These are phyloP conservation scores for Cutaneotrichosporon cutaneum DNA, from an alignment of 1,284 basidiomycete species.

Conservation along the genomic window DNA sequence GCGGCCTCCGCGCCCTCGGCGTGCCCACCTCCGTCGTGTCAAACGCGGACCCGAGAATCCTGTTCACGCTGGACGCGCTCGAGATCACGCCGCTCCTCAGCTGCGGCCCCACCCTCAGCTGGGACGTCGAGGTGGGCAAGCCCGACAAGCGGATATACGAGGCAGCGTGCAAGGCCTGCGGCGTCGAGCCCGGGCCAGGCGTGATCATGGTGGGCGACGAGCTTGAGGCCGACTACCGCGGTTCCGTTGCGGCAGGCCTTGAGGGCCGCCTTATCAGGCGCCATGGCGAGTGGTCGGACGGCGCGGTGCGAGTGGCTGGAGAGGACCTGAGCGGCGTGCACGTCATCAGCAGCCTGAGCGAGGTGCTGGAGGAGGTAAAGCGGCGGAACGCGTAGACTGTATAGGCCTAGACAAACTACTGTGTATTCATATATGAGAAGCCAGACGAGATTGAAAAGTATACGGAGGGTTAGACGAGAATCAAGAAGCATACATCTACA, in stretches of 20 bases:
- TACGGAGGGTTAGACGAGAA: neutral
- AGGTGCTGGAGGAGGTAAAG: conserved; percentile 35
- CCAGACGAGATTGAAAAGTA: neutral
- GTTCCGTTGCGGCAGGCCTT: conserved; percentile 38
- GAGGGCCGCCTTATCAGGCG: conserved; percentile 47
- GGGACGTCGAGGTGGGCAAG: conserved; percentile 46
- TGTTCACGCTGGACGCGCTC: conserved; percentile 38
- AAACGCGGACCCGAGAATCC: conserved; percentile 51
- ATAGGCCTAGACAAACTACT: no score
- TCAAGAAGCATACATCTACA: conserved; percentile 8
- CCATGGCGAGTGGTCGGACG: conserved; percentile 48
- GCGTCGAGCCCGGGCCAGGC: conserved; percentile 33
- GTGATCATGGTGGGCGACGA: conserved; percentile 54
- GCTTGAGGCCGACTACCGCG: conserved; percentile 50
- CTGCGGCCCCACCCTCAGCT: conserved; percentile 46
- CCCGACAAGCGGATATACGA: conserved; percentile 44
- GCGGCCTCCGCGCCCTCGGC: conserved; percentile 35
- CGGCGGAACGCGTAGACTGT: conserved; percentile 10
- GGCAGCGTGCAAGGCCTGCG: conserved; percentile 35
- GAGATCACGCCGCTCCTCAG: conserved; percentile 39
- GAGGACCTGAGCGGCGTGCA: conserved; percentile 41
- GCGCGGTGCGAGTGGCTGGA: conserved; percentile 36
- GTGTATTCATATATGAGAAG: no score
- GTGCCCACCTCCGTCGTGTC: conserved; percentile 48
- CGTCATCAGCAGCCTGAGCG: conserved; percentile 30